These are phyloP conservation scores for Croton setiger DNA, from an alignment of 441 rosid genomes.

Conservation along the genomic window DNA sequence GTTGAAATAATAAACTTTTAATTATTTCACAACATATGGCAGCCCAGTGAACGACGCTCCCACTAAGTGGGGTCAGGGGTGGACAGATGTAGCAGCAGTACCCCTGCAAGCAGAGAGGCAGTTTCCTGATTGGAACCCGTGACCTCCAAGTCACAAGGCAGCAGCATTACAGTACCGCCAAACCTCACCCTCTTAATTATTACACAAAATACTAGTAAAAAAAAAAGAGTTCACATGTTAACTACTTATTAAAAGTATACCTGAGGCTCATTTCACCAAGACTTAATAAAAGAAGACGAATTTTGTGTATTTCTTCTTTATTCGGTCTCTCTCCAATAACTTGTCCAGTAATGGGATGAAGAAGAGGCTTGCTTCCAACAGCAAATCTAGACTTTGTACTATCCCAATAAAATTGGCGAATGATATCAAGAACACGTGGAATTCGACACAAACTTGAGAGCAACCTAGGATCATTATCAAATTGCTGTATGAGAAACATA, in stretches of 20 bases:
- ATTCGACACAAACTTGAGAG: slow-evolving; percentile 75
- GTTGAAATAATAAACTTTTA: background rate
- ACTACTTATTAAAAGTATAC: slow-evolving; percentile 34
- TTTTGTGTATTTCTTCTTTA: slow-evolving; percentile 86
- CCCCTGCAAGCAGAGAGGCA: too few relatives aligned
- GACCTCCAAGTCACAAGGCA: too few relatives aligned
- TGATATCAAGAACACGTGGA: slow-evolving; percentile 80
- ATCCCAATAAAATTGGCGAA: slow-evolving; percentile 91
- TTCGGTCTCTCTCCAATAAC: slow-evolving; percentile 79
- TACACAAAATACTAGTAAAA: background rate
- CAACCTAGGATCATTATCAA: slow-evolving; percentile 86
- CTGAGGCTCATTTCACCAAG: slow-evolving; percentile 99
- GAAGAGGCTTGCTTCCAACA: slow-evolving; percentile 78
- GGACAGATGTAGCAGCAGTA: too few relatives aligned
- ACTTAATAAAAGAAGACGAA: slow-evolving; percentile 92
- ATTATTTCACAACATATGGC: background rate
- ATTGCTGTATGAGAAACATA: slow-evolving; percentile 93
- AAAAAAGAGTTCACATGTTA: background rate
- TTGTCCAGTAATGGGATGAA: slow-evolving; percentile 62
- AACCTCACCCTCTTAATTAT: too few relatives aligned
- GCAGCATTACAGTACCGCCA: too few relatives aligned
- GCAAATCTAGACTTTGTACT: slow-evolving; percentile 58
- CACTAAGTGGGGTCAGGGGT: too few relatives aligned
- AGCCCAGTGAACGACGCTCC: too few relatives aligned
- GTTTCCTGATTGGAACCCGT: too few relatives aligned